Base-by-base conservation (phyloP, 108 stramenopile genomes). In the Fragilaria radians region DNA sequence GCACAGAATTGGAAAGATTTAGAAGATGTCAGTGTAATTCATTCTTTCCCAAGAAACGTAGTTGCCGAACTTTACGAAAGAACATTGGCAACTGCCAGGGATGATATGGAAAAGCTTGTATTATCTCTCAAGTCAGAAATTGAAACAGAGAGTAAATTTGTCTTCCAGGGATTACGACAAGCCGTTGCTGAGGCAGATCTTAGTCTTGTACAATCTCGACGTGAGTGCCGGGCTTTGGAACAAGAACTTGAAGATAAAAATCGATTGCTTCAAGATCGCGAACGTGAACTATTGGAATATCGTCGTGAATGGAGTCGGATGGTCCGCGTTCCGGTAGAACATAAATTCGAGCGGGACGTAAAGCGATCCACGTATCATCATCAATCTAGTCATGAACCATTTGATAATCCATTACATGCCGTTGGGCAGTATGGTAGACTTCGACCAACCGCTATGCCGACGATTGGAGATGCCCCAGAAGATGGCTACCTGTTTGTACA, bases 1-100 rank as follows among this genome's bases (percentile, higher is more conserved):
- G 54, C 54, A 21, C 49, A 56, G 56, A 55, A 64, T 28, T 74
- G 73, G 73, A 59, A 57, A 4, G 59, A 64, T n/a, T 19, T 74
- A 23, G 33, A 19, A 24, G 25, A 57, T 3, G 14, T 4, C 17
- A 19, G 14, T 32, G 18, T 32, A 19, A 19, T 29, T 28, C 55
- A 24, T 22, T 21, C 22, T n/a, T 28, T 57, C 32, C 23, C 55
- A 22, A 18, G 32, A 22, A 4, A 22, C 21, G 31, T 57, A 17
- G 14, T 57, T 18, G 32, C 55, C 3, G 33, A 57, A 2, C 28
- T 57, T 19, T 2, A 27, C 4, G 32, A 57, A 34, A 18, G 33
- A 17, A 21, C 55, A 5, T 24, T 32, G 32, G n/a, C 55, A 19
- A 36, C 28, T 11, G 55, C 55, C 28, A 57, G 34, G 9, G 34